Evolutionary conservation across 129 eudicot species (phyloP), one percentile per base, ranked within the genome.

Genomic region (Scalesia atractyloides): DNA sequence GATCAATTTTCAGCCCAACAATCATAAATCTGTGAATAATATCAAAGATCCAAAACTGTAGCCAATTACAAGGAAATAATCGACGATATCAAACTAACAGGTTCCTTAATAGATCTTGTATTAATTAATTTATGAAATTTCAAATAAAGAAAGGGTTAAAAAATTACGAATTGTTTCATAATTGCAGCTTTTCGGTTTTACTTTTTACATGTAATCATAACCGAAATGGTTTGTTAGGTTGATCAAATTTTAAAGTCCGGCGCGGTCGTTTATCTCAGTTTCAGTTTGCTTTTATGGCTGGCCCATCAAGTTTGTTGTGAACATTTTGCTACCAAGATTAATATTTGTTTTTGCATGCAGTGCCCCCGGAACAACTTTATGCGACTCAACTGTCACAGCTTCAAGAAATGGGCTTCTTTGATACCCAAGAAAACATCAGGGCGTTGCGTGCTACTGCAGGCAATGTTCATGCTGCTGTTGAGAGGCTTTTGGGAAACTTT

Each of bases 391-490:
- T 93, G 6, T 68, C 92, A 2, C 98, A 90, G 64, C 92, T 93
- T 26, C 98, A 90, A 70, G 98, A 93, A 77, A 93, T 93, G 97
- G 98, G 98, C 1, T 89, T 93, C 77, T 89, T 84, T 54, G 98
- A 89, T 78, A 84, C 92, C 47, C 87, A 85, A 74, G 98, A 93
- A 82, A 93, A 93, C 61, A 87, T 93, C 33, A 71, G 86, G 81
- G 98, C 92, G 0, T 73, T 93, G 53, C 82, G 83, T 65, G 97
- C 96, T n/a, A 83, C 96, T 2, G 57, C 85, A 12, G 98, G 98
- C 18, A 94, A 94, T 39, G 97, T 94, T 63, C 91, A 94, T 82
- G 98, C 98, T 2, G 97, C 98, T 12, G 98, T 94, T 18, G 98
- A 94, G 82, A 84, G 97, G 24, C 97, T 94, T 64, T 64, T 94